Percentiles rank a stretch among this genome's conserved stretches.
These are phyloP conservation scores for Coprinopsis sp. DNA, from an alignment of 768 basidiomycete genomes.

Conservation along the genomic window DNA sequence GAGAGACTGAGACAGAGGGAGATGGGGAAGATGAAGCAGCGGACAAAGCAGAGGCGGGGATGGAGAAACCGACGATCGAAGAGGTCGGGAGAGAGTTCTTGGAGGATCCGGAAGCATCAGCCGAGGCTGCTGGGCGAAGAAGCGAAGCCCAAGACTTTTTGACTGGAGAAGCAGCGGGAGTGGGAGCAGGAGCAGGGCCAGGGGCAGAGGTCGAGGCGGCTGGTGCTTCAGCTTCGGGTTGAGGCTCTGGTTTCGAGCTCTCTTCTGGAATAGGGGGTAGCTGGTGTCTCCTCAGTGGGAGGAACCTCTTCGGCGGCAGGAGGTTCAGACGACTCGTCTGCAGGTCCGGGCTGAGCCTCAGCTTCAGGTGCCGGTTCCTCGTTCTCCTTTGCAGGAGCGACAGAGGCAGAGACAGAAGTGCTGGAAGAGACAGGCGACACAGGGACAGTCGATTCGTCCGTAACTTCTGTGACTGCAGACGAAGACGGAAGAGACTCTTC, in stretches of 20 bases:
- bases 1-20: slow-evolving; percentile 20
- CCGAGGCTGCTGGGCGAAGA: slow-evolving; percentile 41
- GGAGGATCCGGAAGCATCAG: slow-evolving; percentile 32
- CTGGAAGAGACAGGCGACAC: slow-evolving; percentile 57
- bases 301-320: no score
- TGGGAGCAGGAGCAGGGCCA: slow-evolving; percentile 8
- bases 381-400: slow-evolving; percentile 22
- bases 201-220: slow-evolving; percentile 6
- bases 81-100: slow-evolving; percentile 60
- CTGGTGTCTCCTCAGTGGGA: no score
- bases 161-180: slow-evolving; percentile 26
- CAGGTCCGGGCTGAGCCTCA: slow-evolving; percentile 1
- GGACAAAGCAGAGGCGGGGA: slow-evolving; percentile 39
- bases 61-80: slow-evolving; percentile 67
- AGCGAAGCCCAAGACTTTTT: slow-evolving; percentile 80
- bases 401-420: slow-evolving; percentile 49
- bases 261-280: no score
- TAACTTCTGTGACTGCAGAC: slow-evolving; percentile 45
- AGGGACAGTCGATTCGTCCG: slow-evolving; percentile 46
- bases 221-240: slow-evolving; percentile 3
- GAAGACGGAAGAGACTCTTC: slow-evolving; percentile 37
- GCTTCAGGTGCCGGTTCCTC: slow-evolving; percentile 1
- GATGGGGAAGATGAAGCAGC: background rate
- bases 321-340: no score
- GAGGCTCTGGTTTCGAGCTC: no score